phyloP scores from a whole-genome alignment of 2,329 filamentous ascomycete species.

The Thelonectria rubi region DNA sequence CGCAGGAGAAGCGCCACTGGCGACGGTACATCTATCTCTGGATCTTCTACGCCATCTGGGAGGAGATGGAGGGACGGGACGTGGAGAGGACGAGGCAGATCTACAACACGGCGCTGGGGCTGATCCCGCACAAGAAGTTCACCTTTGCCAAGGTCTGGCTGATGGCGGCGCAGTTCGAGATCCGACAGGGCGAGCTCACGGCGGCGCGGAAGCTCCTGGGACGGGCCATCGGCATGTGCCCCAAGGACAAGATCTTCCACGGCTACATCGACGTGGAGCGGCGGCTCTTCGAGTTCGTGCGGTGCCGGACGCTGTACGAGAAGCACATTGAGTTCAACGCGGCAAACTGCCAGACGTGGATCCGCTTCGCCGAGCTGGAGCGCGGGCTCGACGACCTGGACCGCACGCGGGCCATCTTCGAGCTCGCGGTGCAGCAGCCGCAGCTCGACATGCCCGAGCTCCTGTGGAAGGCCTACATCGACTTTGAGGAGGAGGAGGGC shows the following conservation, averaged over 20 bases:
- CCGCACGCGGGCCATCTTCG: conserved; percentile 88
- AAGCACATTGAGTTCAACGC: conserved; percentile 95
- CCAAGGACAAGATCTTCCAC: conserved; percentile 94
- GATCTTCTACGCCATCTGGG: conserved; percentile 97
- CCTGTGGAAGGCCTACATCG: conserved; percentile 97
- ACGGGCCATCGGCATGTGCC: conserved; percentile 90
- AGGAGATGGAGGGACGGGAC: conserved; percentile 87
- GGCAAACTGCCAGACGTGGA: conserved; percentile 92
- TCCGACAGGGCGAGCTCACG: conserved; percentile 84
- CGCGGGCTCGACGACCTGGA: conserved; percentile 90
- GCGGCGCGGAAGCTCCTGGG: conserved; percentile 89
- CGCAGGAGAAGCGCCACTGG: conserved; percentile 97
- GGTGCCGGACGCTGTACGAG: conserved; percentile 90
- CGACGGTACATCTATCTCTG: conserved; percentile 96
- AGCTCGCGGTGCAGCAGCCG: conserved; percentile 84
- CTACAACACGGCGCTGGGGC: conserved; percentile 85
- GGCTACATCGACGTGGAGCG: conserved; percentile 94
- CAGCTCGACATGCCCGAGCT: conserved; percentile 96
- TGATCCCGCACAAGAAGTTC: conserved; percentile 96
- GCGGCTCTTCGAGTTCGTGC: conserved; percentile 91
- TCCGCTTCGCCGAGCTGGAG: conserved; percentile 94
- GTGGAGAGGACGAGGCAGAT: conserved; percentile 83
- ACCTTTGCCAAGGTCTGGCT: conserved; percentile 98
- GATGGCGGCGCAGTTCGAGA: conserved; percentile 90
- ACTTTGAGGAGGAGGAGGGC: conserved; percentile 96